Base-by-base conservation (phyloP, 352 stramenopile species). In the Globisporangium cylindrosporum region DNA sequence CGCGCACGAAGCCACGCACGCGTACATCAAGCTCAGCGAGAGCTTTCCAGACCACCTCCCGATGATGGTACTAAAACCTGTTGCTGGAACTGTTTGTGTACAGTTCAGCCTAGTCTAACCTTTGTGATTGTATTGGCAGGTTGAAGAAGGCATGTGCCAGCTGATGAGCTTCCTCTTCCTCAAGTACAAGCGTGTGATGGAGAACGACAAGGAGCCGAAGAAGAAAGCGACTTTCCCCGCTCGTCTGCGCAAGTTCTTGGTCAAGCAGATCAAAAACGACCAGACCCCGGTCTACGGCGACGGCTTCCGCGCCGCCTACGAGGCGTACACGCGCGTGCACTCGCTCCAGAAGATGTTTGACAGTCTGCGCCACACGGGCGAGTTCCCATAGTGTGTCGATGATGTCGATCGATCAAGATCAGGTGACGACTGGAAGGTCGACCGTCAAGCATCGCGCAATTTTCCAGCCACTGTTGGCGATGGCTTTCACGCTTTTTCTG, bases 151-250 rank as follows among this genome's bases (percentile, higher is more conserved):
- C 22, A 77, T 90, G 46, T 93, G 85, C 66, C 82, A 93, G 60
- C 71, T 93, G 66, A 87, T 93, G 71, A 90, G 82, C 69, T 93
- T 83, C 65, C 66, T 93, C 9, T 93, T 80, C 64, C 69, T 93
- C 27, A 87, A 90, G 73, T 90, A 91, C 73, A 86, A 84, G 65
- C 82, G 87, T 46, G 72, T 89, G 60, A 69, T 88, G 54, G 72
- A 76, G 25, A 68, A 73, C 46, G 73, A 80, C 66, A 66, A 66
- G 1, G 75, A 62, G n/a, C 46, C 57, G 12, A 70, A 70, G 56
- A 75, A 79, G 69, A 71, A 77, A 15, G 72, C 64, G 27, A 73
- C 70, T 2, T 90, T 89, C 48, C 69, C 76, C 8, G 61, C 64
- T 14, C 66, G 71, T 43, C 74, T 93, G 56, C 79, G 85, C 14